Base-by-base conservation (phyloP, 257 asterid genomes). In the Prunella vulgaris region DNA sequence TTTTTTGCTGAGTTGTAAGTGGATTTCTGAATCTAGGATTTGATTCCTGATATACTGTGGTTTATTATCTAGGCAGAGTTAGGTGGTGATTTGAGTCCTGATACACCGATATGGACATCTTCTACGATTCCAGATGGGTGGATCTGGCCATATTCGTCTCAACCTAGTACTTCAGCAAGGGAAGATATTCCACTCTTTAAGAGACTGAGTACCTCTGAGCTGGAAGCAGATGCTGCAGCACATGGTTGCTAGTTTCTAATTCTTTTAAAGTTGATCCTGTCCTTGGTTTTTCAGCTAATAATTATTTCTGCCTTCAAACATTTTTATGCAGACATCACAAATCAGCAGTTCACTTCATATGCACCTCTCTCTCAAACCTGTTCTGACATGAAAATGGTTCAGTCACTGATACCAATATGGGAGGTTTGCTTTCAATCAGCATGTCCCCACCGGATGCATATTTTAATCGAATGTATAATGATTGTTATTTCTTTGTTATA, bases 381-480 rank as follows among this genome's bases (percentile, higher is more conserved):
- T 78, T 79, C 96, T 57, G 84, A 84, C 52, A 78, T 77, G 84
- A 88, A 84, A 87, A 84, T 86, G 96, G 96, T 93, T 73, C 99
- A 86, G 83, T 93, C 99, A 57, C 83, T 93, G 24, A 78, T 93
- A 69, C 97, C 97, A 32, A 93, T 93, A 62, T 93, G 97, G 99
- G 95, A 90, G 97, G 99, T 90, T 78, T 71, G 87, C 69, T 71
- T 79, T 70, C 65, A 54, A 53, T 68, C 69, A 25, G 44, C 68
- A 22, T 18, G 64, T 76, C 70, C 71, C 25, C 32, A 1, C 17
- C 20, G 22, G 38, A 22, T 71, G 67, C 59, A 37, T 69, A 35
- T 52, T 28, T 66, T 58, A 30, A 57, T 72, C 74, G 60, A 69
- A 52, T 59, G 48, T 61, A 28, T 64, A 56, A 57, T 79, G 74